Evolutionary conservation across 495 filamentous ascomycete genomes (phyloP), one percentile per base, ranked within the genome.

Genomic region (Tuber calosporum): DNA sequence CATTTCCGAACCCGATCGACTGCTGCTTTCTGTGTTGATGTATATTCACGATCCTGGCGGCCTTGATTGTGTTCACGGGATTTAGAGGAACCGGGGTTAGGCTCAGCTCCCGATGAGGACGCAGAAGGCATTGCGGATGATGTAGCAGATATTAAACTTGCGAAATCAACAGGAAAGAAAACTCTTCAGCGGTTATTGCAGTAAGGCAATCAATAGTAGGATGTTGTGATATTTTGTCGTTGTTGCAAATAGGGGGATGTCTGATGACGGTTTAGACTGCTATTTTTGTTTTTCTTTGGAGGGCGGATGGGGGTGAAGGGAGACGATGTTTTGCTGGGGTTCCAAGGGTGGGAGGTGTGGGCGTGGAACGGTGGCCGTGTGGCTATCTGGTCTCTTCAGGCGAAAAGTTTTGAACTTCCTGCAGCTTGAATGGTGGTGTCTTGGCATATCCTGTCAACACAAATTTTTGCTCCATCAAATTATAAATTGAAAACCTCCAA

Each of bases 51-150:
- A 67, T 93, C 91, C 82, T 94, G 91, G 82, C 93, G 96, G 74
- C 95, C 95, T 80, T 98, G 94, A 80, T 95, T 94, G 84, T 98
- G 95, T 41, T 93, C 89, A 74, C 92, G 90, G 81, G 86, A 88
- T 83, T 90, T 90, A 68, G 92, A 87, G 58, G 87, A 84, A 79
- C 87, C 86, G 53, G 83, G 79, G 69, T 82, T 82, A 83, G 87
- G 84, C 79, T 93, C 89, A 69, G 88, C 86, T 76, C 93, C 92
- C 71, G 90, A 90, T 72, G 93, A 85, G 79, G 88, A 90, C 75
- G 92, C 90, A 77, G 89, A 89, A 74, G 92, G 88, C 93, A 96
- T 96, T 79, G 80, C 83, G 79, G n/a, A 37, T 37, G 76, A 69
- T 30, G 26, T 62, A 62, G 53, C 3, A 15, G 53, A 34, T 62